Base-by-base conservation (phyloP, 805 yeast genomes). In the Kodamaea fukazawae region DNA sequence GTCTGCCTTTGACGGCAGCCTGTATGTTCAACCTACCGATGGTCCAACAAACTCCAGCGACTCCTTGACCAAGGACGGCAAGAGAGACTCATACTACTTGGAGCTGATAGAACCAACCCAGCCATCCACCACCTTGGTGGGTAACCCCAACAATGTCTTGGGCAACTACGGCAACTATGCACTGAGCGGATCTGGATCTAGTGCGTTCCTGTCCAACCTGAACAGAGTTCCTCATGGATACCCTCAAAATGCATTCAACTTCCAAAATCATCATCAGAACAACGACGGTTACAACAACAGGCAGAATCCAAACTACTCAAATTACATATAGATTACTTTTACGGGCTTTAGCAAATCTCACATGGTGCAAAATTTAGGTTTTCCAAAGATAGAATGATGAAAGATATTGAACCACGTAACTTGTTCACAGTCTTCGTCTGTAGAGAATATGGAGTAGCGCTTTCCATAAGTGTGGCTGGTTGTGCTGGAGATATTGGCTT, bases 331-430 rank as follows among this genome's bases (percentile, higher is more conserved):
- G 36, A 32, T 32, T 20, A 20, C 8, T 20, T 20, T n/a, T n/a
- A n/a, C 5, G 23, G 23, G 23, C 23, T 20, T 6, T 20, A 20
- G 23, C 23, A 20, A 20, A 20, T 20, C 8, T 20, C 23, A 20
- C 23, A 8, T 20, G 23, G 23, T 20, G 23, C 71, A 66, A 42
- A 66, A 62, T 20, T 62, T 58, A 8, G 73, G 73, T 34, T 65
- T 68, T 0, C 79, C 80, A 50, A 75, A 75, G 6, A 76, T 58
- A 37, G 76, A 66, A 41, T 72, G 73, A 45, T 67, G 77, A 44
- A 77, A 70, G 0, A 75, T 67, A 41, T 70, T 75, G 45, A 54
- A 67, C 81, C 81, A 76, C 0, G 79, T 75, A 8, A 76, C 66
- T 3, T 69, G 69, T 18, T 65, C 72, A 55, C 81, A 76, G 18